Evolutionary conservation across 2,329 filamentous ascomycete species (phyloP), one percentile per base, ranked within the genome.

Genomic region (Hypoxylon sp.): DNA sequence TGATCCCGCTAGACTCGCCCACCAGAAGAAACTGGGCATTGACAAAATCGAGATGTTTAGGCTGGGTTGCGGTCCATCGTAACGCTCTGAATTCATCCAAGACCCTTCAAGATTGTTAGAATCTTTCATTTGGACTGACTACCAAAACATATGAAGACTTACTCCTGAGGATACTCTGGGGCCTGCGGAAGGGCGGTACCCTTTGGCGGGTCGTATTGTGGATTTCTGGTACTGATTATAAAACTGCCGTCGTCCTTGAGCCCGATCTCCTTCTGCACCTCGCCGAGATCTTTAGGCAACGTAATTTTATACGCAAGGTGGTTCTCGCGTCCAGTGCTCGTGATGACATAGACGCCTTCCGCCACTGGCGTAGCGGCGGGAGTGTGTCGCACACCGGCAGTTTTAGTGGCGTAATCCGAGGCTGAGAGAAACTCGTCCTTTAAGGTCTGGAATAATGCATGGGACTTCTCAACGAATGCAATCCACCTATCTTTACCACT

Each of bases 271-370:
- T 82, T 77, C 70, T 96, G 91, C 0, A 94, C 78, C 38, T 90
- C 82, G 1, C 86, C 87, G 1, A 89, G 67, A 51, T 88, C 74
- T 2, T 80, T 73, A 0, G 91, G 90, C 19, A 93, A 78, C 0
- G 90, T 96, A 36, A 91, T 74, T 51, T 91, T 81, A 65, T 96
- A 96, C 0, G 81, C 88, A 6, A 97, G 76, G 62, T 96, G 91
- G 2, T 85, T 89, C 36, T 88, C 82, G 0, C 86, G 77, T 1
- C 84, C 84, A 0, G 87, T 90, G 2, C 81, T 83, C 0, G 87
- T 90, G 42, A 96, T 85, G 0, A 87, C 88, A 63, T 96, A 96
- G 0, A 96, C 84, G 0, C 91, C 92, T 68, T 96, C 91, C 0
- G 86, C 91, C n/a, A 91, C 78, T 0, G 89, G 89, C 0, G 81